A percentile compares a stretch with the other conserved stretches of the same genome.
These are phyloP conservation scores for Termitomyces sp. DNA, from an alignment of 768 basidiomycete species.

Conservation along the genomic window DNA sequence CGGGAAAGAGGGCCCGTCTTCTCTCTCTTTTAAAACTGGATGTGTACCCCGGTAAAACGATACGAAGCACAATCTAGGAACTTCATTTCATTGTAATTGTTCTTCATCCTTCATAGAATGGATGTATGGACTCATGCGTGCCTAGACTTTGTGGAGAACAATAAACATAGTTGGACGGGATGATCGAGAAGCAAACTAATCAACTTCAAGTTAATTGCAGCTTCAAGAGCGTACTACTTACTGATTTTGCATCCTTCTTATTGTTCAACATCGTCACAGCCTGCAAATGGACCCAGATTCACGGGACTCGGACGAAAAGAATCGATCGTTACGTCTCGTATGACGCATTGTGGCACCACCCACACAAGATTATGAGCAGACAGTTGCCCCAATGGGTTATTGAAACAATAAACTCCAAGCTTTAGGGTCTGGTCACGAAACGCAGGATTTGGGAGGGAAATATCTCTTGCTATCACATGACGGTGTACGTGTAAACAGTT, in stretches of 20 bases:
- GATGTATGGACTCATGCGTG: background rate
- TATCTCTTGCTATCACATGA: too few relatives aligned
- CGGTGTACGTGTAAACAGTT: too few relatives aligned
- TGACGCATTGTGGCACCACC: too few relatives aligned
- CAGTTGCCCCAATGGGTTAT: too few relatives aligned
- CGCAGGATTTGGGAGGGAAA: too few relatives aligned
- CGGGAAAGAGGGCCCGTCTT: background rate
- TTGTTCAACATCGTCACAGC: background rate
- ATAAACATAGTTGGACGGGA: background rate
- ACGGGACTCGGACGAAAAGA: too few relatives aligned
- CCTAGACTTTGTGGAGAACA: background rate
- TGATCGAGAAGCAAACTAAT: background rate
- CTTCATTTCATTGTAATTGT: background rate
- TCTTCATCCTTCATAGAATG: background rate
- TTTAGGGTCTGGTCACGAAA: too few relatives aligned
- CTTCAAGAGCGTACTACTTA: background rate
- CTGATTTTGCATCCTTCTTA: background rate
- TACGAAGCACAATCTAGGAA: background rate
- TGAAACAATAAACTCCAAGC: too few relatives aligned
- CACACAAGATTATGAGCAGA: too few relatives aligned
- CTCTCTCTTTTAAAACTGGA: background rate
- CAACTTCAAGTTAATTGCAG: background rate
- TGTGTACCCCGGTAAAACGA: background rate
- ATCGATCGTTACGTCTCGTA: too few relatives aligned
- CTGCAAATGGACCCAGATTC: background rate